Base-by-base conservation (phyloP, 2,329 filamentous ascomycete species). In the Truncatella angustata region DNA sequence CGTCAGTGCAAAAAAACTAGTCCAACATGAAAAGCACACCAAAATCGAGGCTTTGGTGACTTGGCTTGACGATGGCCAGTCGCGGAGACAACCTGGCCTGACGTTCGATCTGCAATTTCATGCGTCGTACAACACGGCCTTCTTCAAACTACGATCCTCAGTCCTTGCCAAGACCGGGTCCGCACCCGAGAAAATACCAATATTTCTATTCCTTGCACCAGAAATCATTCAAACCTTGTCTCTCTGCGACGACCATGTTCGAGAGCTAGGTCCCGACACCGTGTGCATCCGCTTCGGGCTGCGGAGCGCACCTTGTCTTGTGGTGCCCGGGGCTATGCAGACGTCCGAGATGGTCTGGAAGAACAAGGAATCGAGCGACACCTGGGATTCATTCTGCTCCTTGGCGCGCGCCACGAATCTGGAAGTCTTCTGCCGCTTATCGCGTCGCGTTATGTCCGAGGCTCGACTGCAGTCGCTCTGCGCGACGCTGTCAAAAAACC, bases 31-130 rank as follows among this genome's bases (percentile, higher is more conserved):
- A 14, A 46, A 46, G 16, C 43, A 46, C 43, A 23, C 32, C 28
- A 46, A 23, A n/a, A 24, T 46, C 10, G 43, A 32, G 4, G 43
- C 43, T 24, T 32, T 16, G 11, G 43, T 46, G 18, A 46, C 32
- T 32, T 46, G 43, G 43, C 20, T 24, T 28, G 14, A 5, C n/a
- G 23, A 30, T 23, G 34, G 32, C 26, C 30, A 14, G 18, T 37
- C 10, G 11, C 45, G 34, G 34, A 14, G 14, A 35, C 45, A 49
- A 21, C 24, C 12, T 24, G 32, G 14, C 11, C 32, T 49, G 30
- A 39, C n/a, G 24, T 39, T 49, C 24, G 45, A 49, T 37, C 34
- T 49, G 9, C 45, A 49, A 36, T 39, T 26, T 14, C 32, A 49
- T 21, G 34, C 45, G 16, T 4, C 45, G 2, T 39, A 26, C 20